Percentiles rank a stretch among this genome's conserved stretches.
Evolutionary conservation across 345 rosid genomes (phyloP).

Genomic region (Lepidium africanum): DNA sequence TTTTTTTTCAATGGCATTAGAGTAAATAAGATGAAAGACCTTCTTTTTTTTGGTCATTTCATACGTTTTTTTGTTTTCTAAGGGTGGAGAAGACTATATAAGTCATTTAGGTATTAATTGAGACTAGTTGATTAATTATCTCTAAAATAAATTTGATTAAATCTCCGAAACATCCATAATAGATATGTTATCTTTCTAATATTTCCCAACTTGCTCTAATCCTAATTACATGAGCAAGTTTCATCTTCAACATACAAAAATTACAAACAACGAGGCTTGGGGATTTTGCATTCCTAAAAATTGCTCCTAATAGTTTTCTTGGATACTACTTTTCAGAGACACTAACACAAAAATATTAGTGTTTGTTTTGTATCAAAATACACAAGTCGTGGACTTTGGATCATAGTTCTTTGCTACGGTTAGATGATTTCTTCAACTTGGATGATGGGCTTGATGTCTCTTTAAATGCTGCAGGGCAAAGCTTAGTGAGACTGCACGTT

Average conservation of each 20-base stretch:
- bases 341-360: neutral
- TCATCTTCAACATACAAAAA: neutral
- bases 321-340: neutral
- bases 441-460: conserved; percentile 58
- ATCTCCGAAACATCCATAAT: too few relatives aligned
- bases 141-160: too few relatives aligned
- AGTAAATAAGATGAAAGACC: too few relatives aligned
- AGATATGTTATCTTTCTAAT: too few relatives aligned
- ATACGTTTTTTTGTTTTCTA: too few relatives aligned
- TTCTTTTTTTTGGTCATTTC: too few relatives aligned
- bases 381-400: neutral
- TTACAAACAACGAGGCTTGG: neutral
- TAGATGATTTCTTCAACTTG: conserved; percentile 42
- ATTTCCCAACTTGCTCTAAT: neutral
- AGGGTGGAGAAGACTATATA: too few relatives aligned
- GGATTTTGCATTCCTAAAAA: neutral
- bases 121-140: too few relatives aligned
- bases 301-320: neutral
- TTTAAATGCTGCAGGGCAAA: conserved; percentile 91
- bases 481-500: conserved; percentile 44
- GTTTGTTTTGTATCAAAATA: neutral
- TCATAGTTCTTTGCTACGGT: conserved; percentile 29
- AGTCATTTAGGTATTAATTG: too few relatives aligned
- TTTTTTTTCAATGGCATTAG: too few relatives aligned
- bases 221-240: neutral